phyloP scores from a whole-genome alignment of 2,329 filamentous ascomycete species.

The Orbilia oligospora region DNA sequence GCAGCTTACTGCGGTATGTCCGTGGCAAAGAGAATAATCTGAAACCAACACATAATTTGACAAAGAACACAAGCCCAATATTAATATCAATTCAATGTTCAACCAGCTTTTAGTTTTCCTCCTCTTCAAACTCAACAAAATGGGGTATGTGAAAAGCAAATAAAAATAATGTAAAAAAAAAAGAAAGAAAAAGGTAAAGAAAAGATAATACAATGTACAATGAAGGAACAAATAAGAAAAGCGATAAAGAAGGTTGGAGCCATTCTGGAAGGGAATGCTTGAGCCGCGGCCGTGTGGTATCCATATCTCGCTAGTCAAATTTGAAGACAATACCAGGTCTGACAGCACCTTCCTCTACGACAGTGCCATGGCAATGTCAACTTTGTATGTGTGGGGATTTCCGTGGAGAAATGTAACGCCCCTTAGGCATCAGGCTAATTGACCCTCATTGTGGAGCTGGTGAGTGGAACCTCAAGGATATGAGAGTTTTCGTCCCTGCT shows the following conservation, averaged over 20 bases:
- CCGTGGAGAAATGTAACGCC: slow-evolving; percentile 52
- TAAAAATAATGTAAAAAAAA: not conserved
- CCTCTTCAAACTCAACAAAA: slow-evolving; percentile 25
- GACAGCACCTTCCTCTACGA: slow-evolving; percentile 23
- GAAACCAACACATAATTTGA: slow-evolving; percentile 21
- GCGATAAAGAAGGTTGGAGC: not conserved
- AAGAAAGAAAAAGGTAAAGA: too few relatives aligned
- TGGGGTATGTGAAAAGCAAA: slow-evolving; percentile 29
- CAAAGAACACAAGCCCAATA: not conserved
- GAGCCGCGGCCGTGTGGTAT: not conserved
- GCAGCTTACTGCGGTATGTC: slow-evolving; percentile 3
- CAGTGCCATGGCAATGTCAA: slow-evolving; percentile 28
- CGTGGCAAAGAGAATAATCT: slow-evolving; percentile 25
- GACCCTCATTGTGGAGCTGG: slow-evolving; percentile 39
- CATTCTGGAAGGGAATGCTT: slow-evolving; percentile 10
- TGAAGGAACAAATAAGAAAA: not conserved
- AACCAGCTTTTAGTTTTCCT: slow-evolving; percentile 26
- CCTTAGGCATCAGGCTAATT: slow-evolving; percentile 57
- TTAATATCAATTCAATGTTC: not conserved
- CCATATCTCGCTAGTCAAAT: not conserved
- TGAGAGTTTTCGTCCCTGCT: slow-evolving; percentile 44
- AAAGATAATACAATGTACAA: not conserved
- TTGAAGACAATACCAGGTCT: not conserved
- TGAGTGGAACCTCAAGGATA: slow-evolving; percentile 44
- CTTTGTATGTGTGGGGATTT: slow-evolving; percentile 34